Conservation (phyloP, 2,329 filamentous ascomycete species). For the Fusarium sp. region DNA sequence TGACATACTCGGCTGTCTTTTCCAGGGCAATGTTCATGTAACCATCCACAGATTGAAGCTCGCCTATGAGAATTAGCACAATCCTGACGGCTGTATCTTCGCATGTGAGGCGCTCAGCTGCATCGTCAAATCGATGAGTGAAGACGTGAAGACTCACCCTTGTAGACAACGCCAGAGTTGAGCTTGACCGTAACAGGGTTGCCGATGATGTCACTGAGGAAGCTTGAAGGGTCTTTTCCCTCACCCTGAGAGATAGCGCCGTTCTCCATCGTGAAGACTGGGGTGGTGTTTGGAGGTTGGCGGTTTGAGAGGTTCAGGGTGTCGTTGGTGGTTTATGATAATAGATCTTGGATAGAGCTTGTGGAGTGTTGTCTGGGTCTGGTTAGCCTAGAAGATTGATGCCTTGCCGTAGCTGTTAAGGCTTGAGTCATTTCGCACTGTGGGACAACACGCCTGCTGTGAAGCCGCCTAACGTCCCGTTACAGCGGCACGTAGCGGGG, state of each 20-base stretch:
- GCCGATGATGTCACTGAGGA: constrained; percentile 93
- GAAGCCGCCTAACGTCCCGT: constrained; percentile 29
- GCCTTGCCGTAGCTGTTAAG: constrained; percentile 37
- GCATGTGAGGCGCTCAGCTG: background rate
- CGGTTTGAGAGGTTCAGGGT: constrained; percentile 6
- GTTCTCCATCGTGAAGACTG: constrained; percentile 74
- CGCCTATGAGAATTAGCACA: constrained; percentile 64
- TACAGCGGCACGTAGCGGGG: constrained; percentile 28
- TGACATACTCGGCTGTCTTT: constrained; percentile 91
- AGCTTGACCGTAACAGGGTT: constrained; percentile 95
- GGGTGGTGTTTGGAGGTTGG: constrained; percentile 3
- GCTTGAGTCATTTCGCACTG: constrained; percentile 37
- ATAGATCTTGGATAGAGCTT: constrained; percentile 19
- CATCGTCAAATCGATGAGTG: background rate
- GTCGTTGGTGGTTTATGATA: constrained; percentile 24
- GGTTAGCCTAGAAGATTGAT: constrained; percentile 28
- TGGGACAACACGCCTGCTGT: constrained; percentile 12
- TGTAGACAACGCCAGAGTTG: constrained; percentile 98
- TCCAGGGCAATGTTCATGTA: constrained; percentile 99
- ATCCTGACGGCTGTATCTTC: background rate
- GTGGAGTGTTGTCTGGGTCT: constrained; percentile 16
- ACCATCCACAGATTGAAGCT: constrained; percentile 95
- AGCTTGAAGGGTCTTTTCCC: constrained; percentile 91
- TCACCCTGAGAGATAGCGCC: constrained; percentile 69
- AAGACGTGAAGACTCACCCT: constrained; percentile 66